phyloP scores from a whole-genome alignment of 2,329 filamentous ascomycete species.

The Erysiphe neolycopersici region DNA sequence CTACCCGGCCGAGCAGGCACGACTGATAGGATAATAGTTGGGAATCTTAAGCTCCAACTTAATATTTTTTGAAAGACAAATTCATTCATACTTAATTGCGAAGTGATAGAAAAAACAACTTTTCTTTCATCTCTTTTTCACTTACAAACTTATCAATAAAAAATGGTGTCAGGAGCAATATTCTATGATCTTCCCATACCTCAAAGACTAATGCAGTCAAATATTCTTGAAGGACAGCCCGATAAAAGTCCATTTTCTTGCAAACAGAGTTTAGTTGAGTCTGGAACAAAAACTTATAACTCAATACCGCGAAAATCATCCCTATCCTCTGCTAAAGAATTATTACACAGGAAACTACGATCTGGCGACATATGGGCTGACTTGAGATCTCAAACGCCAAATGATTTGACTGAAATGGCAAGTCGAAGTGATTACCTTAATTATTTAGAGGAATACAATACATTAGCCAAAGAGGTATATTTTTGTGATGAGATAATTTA shows the following conservation, averaged over 20 bases:
- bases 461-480: slow-evolving; percentile 27
- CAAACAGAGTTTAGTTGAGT: neutral
- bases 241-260: neutral
- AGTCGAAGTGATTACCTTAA: slow-evolving; percentile 21
- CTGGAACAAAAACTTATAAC: neutral
- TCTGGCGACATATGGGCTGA: slow-evolving; percentile 30
- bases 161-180: slow-evolving; percentile 1
- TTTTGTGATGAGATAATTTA: no score
- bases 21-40: slow-evolving; percentile 2
- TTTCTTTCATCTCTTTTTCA: neutral
- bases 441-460: slow-evolving; percentile 32
- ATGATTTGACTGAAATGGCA: slow-evolving; percentile 18
- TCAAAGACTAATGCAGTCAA: slow-evolving; percentile 2
- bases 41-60: neutral
- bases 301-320: neutral
- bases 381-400: slow-evolving; percentile 21
- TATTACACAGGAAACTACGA: slow-evolving; percentile 2
- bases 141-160: slow-evolving; percentile 6
- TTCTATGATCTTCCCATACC: slow-evolving; percentile 8
- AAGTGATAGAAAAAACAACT: neutral
- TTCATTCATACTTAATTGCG: neutral
- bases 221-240: no score
- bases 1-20: slow-evolving; percentile 3
- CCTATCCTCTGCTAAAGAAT: neutral
- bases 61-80: neutral